Percentiles rank a stretch among this genome's conserved stretches.
Evolutionary conservation across 306 rosid species (phyloP).

Genomic region (Acmispon strigosus): DNA sequence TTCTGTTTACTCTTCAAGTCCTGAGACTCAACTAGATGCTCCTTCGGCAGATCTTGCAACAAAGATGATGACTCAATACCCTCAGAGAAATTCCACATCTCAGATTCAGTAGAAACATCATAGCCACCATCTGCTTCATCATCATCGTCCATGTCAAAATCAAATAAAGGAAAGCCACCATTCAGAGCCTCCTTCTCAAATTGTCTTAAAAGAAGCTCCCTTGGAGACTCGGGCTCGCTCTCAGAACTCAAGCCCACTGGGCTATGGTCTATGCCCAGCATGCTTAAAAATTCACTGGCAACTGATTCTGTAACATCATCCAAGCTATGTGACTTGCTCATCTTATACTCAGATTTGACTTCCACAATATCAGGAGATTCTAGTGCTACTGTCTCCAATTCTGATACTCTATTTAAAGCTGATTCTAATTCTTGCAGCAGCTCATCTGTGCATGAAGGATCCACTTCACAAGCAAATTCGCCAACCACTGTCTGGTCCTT

Average conservation of each 20-base stretch:
- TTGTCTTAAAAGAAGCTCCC: conserved; percentile 74
- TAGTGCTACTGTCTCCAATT: conserved; percentile 45
- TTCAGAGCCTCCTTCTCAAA: conserved; percentile 78
- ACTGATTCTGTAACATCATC: conserved; percentile 70
- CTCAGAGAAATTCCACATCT: conserved; percentile 38
- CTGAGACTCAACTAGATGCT: conserved; percentile 39
- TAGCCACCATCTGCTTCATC: conserved; percentile 32
- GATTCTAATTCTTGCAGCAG: conserved; percentile 71
- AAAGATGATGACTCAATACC: conserved; percentile 42
- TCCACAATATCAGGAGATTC: conserved; percentile 55
- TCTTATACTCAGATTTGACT: conserved; percentile 15
- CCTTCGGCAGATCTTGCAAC: conserved; percentile 47
- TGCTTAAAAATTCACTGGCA: conserved; percentile 66
- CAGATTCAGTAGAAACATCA: conserved; percentile 29
- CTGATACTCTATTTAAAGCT: conserved; percentile 57
- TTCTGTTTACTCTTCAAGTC: conserved; percentile 43
- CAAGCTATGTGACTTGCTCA: conserved; percentile 40
- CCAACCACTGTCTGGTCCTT: conserved; percentile 25
- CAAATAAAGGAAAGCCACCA: conserved; percentile 62
- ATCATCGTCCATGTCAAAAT: conserved; percentile 37
- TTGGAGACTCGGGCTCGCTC: conserved; percentile 81
- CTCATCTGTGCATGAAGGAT: conserved; percentile 43
- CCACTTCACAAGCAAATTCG: conserved; percentile 25
- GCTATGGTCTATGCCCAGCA: conserved; percentile 55
- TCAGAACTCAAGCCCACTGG: conserved; percentile 48